Evolutionary conservation across 2,329 filamentous ascomycete species (phyloP).

Genomic region (Parastagonospora avenae): DNA sequence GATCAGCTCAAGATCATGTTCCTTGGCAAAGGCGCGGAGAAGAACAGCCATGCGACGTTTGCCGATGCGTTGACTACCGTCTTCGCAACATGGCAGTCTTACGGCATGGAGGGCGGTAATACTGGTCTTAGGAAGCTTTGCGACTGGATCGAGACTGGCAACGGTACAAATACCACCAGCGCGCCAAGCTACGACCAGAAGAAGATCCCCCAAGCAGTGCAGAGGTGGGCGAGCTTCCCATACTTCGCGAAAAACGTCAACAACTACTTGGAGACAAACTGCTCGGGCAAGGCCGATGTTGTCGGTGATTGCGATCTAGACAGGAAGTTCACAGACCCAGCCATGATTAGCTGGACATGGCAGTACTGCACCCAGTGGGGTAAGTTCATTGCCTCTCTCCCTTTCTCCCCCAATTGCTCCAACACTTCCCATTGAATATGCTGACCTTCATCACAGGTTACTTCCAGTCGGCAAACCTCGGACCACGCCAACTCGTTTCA

Average conservation of each 20-base stretch:
- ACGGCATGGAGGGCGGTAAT: conserved; percentile 47
- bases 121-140: conserved; percentile 51
- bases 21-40: conserved; percentile 52
- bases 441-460: conserved; percentile 39
- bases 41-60: conserved; percentile 55
- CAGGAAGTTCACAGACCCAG: conserved; percentile 40
- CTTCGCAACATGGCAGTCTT: conserved; percentile 51
- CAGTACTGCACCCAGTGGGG: conserved; percentile 61
- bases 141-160: conserved; percentile 53
- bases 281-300: conserved; percentile 38
- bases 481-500: conserved; percentile 54
- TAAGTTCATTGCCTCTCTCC: too few relatives aligned
- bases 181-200: neutral
- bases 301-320: conserved; percentile 47
- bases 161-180: conserved; percentile 43
- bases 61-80: conserved; percentile 50
- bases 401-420: neutral
- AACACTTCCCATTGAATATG: neutral
- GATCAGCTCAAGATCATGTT: conserved; percentile 54
- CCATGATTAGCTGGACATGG: conserved; percentile 55
- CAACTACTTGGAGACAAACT: conserved; percentile 48
- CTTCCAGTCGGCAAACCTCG: conserved; percentile 56
- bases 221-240: conserved; percentile 51
- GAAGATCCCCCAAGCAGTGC: conserved; percentile 22
- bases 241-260: conserved; percentile 47